phyloP scores from a whole-genome alignment of 2,329 filamentous ascomycete genomes.

The Teratosphaeria pseudoeucalypti region DNA sequence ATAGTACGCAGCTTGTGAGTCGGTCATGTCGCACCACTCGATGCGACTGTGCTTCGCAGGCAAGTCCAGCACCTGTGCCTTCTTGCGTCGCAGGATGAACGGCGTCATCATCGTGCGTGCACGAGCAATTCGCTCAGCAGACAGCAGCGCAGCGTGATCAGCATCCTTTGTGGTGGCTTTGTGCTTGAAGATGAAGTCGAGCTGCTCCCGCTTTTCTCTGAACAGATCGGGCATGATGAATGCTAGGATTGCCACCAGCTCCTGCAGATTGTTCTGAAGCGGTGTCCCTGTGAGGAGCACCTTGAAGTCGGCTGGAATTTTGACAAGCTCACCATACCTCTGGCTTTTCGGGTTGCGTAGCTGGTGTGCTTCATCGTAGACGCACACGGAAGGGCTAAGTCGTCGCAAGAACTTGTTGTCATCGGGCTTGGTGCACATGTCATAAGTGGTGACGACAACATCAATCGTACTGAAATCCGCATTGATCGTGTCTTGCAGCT shows the following conservation, averaged over 20 bases:
- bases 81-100: constrained; percentile 88
- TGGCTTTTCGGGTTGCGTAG: constrained; percentile 81
- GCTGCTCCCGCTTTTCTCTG: constrained; percentile 60
- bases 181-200: constrained; percentile 83
- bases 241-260: constrained; percentile 80
- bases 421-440: constrained; percentile 48
- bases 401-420: constrained; percentile 54
- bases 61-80: constrained; percentile 74
- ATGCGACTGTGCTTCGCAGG: constrained; percentile 70
- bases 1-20: constrained; percentile 64
- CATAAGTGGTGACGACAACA: constrained; percentile 63
- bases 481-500: constrained; percentile 57
- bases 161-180: constrained; percentile 76
- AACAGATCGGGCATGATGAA: constrained; percentile 90
- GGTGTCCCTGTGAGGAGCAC: constrained; percentile 85
- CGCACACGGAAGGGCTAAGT: constrained; percentile 47
- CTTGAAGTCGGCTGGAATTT: constrained; percentile 70
- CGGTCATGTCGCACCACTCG: constrained; percentile 69
- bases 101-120: constrained; percentile 89
- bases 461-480: constrained; percentile 55
- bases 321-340: constrained; percentile 67
- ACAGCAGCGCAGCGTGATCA: constrained; percentile 68
- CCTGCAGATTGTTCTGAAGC: constrained; percentile 86
- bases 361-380: constrained; percentile 92
- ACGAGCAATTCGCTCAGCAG: constrained; percentile 73